Conservation (phyloP, 768 basidiomycete genomes). For the Phlebiopsis gigantea region DNA sequence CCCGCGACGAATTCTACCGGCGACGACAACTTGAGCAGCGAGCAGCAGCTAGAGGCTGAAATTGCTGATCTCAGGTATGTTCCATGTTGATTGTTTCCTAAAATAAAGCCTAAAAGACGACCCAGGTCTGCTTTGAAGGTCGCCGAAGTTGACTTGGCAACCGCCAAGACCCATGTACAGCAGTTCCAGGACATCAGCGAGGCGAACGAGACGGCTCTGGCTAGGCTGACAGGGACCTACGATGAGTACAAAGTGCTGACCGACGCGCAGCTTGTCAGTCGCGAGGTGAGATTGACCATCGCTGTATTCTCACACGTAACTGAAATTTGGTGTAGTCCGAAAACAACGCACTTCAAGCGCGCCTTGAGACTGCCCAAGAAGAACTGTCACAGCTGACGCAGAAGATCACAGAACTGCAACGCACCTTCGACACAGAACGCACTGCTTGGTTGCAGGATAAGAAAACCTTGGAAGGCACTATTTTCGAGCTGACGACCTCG, state of each 20-base stretch:
- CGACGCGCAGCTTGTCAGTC: conserved; percentile 60
- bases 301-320: background rate
- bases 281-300: conserved; percentile 46
- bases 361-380: conserved; percentile 45
- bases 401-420: conserved; percentile 55
- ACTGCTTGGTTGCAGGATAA: conserved; percentile 72
- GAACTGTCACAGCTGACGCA: conserved; percentile 45
- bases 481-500: conserved; percentile 73
- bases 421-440: conserved; percentile 64
- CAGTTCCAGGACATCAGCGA: conserved; percentile 86
- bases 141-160: conserved; percentile 68
- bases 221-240: conserved; percentile 61
- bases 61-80: conserved; percentile 76
- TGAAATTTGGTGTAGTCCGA: conserved; percentile 45
- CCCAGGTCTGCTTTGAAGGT: conserved; percentile 69
- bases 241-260: conserved; percentile 77
- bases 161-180: conserved; percentile 66
- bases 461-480: conserved; percentile 75
- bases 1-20: conserved; percentile 27
- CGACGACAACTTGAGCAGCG: conserved; percentile 45
- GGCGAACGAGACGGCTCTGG: conserved; percentile 74
- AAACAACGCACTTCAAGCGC: conserved; percentile 55
- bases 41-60: conserved; percentile 79
- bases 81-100: background rate
- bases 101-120: background rate